Evolutionary conservation across 2,329 filamentous ascomycete species (phyloP).

Genomic region (Trichoderma arundinaceum): DNA sequence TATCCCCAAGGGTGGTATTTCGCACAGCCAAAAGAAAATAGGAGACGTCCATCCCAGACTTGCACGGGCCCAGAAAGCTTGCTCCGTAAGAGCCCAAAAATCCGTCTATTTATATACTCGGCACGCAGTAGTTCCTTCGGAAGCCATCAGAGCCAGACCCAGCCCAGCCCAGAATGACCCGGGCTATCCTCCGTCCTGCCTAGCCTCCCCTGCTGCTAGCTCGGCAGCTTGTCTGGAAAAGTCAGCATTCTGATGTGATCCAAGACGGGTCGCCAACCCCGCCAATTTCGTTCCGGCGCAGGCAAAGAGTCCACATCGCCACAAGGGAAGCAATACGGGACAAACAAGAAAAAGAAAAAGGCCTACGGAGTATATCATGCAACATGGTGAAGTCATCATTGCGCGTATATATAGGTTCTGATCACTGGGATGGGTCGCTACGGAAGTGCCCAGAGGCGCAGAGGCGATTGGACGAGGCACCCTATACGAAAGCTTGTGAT

Average conservation of each 20-base stretch:
- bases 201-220: slow-evolving; percentile 1
- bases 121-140: slow-evolving; percentile 13
- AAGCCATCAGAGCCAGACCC: background rate
- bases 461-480: too few species aligned
- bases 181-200: too few species aligned
- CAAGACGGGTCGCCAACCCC: slow-evolving; percentile 12
- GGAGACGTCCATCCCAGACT: too few species aligned
- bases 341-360: background rate
- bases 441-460: too few species aligned
- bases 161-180: too few species aligned
- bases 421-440: too few species aligned
- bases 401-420: too few species aligned
- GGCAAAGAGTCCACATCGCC: too few species aligned
- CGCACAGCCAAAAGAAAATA: too few species aligned
- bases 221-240: background rate
- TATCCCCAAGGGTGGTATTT: too few species aligned
- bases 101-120: background rate
- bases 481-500: background rate
- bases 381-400: too few species aligned
- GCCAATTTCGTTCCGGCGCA: slow-evolving; percentile 7
- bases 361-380: background rate
- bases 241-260: slow-evolving; percentile 25
- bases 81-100: background rate
- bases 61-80: background rate
- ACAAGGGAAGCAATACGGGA: background rate